A percentile compares a stretch with the other conserved stretches of the same genome.
phyloP scores from a whole-genome alignment of 805 yeast genomes.

The Starmerella stellata region DNA sequence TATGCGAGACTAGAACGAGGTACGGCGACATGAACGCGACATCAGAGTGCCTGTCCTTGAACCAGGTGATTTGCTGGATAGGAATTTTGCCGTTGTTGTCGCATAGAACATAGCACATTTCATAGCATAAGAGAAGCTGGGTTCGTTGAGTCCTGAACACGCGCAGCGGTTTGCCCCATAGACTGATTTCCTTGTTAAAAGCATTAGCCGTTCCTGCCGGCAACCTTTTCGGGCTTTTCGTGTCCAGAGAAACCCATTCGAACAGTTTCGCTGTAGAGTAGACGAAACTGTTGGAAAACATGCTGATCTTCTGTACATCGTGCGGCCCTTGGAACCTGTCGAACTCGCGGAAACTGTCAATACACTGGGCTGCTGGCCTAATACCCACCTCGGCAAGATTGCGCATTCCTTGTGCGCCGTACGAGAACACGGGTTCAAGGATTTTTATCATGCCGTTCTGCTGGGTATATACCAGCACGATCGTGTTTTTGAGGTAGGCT shows the following conservation, averaged over 20 bases:
- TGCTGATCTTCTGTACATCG: conserved; percentile 42
- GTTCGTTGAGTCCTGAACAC: conserved; percentile 38
- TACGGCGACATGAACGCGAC: conserved; percentile 28
- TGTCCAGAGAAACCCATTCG: conserved; percentile 43
- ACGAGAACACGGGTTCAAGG: conserved; percentile 33
- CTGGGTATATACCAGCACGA: conserved; percentile 41
- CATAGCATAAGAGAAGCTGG: conserved; percentile 45
- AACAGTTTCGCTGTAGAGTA: conserved; percentile 46
- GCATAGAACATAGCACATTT: conserved; percentile 48
- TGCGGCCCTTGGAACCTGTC: conserved; percentile 35
- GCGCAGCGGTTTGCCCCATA: conserved; percentile 27
- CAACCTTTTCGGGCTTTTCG: conserved; percentile 35
- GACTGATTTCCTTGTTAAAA: conserved; percentile 13
- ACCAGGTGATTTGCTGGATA: conserved; percentile 29
- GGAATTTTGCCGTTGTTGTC: conserved; percentile 30
- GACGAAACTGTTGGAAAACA: conserved; percentile 47
- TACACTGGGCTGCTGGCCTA: conserved; percentile 8
- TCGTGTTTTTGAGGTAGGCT: conserved; percentile 18
- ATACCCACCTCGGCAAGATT: conserved; percentile 9
- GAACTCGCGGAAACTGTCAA: conserved; percentile 29
- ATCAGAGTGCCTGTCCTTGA: conserved; percentile 21
- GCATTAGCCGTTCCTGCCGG: conserved; percentile 24
- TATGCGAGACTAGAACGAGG: conserved; percentile 33
- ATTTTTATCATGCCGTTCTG: conserved; percentile 43
- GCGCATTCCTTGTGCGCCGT: conserved; percentile 12